Conservation (phyloP, 2,329 filamentous ascomycete species). For the Clonostachys sp. region DNA sequence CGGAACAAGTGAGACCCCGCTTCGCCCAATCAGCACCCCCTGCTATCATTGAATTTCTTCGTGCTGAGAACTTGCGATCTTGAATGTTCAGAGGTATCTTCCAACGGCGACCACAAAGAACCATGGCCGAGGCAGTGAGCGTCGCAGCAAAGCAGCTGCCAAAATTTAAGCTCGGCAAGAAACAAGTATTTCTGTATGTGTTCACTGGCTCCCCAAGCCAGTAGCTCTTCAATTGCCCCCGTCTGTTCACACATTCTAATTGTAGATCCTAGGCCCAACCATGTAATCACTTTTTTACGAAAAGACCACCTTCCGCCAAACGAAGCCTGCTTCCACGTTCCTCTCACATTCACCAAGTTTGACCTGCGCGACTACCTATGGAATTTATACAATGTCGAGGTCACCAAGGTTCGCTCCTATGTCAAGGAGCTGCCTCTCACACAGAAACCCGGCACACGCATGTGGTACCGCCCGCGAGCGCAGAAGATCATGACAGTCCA, state of each 20-base stretch:
- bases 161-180: conserved; percentile 43
- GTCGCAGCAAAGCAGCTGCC: conserved; percentile 30
- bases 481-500: conserved; percentile 95
- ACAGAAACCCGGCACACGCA: conserved; percentile 42
- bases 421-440: conserved; percentile 62
- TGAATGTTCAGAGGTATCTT: too few relatives aligned
- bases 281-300: conserved; percentile 73
- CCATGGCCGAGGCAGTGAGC: conserved; percentile 33
- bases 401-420: conserved; percentile 69
- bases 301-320: conserved; percentile 68
- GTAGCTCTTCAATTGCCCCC: background rate
- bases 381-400: conserved; percentile 75
- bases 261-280: conserved; percentile 60
- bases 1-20: background rate
- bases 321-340: conserved; percentile 87
- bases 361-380: conserved; percentile 93
- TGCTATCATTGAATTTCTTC: too few relatives aligned
- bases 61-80: too few relatives aligned
- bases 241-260: background rate
- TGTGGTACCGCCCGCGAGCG: conserved; percentile 65
- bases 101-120: conserved; percentile 5
- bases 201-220: background rate
- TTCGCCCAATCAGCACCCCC: background rate
- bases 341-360: conserved; percentile 90
- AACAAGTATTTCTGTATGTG: conserved; percentile 51